Conservation (phyloP, 164 flowering plant genomes). For the Aristolochia californica region DNA sequence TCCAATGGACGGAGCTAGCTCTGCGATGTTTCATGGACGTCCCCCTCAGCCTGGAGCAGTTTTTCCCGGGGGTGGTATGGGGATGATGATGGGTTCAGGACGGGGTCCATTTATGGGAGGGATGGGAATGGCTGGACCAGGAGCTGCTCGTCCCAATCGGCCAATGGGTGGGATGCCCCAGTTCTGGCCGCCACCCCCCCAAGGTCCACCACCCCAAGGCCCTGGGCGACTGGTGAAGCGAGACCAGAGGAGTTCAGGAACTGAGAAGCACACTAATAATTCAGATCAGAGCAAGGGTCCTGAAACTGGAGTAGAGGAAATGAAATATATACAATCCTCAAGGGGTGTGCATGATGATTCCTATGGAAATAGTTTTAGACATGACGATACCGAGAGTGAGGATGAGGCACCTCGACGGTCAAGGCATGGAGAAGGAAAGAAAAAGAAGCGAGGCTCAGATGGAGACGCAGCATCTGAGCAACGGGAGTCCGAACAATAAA, state of each 20-base stretch:
- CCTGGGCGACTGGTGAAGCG: slow-evolving; percentile 26
- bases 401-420: slow-evolving; percentile 96
- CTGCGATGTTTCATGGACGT: slow-evolving; percentile 73
- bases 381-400: slow-evolving; percentile 91
- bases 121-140: slow-evolving; percentile 27
- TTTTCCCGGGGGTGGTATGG: slow-evolving; percentile 61
- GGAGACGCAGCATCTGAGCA: slow-evolving; percentile 13
- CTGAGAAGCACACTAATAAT: slow-evolving; percentile 35
- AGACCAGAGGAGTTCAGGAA: slow-evolving; percentile 43
- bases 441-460: slow-evolving; percentile 50
- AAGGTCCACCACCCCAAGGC: slow-evolving; percentile 31
- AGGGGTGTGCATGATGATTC: slow-evolving; percentile 37
- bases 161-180: slow-evolving; percentile 48
- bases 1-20: slow-evolving; percentile 26
- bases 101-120: slow-evolving; percentile 82
- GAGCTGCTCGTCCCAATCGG: slow-evolving; percentile 31
- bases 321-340: slow-evolving; percentile 27
- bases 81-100: slow-evolving; percentile 93
- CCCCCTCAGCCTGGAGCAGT: slow-evolving; percentile 59
- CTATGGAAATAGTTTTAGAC: slow-evolving; percentile 36
- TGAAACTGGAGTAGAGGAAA: slow-evolving; percentile 34
- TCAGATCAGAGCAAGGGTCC: slow-evolving; percentile 43
- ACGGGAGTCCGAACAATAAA: slow-evolving; percentile 3
- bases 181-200: slow-evolving; percentile 35
- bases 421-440: slow-evolving; percentile 85